phyloP scores from a whole-genome alignment of 768 basidiomycete genomes.

The Solioccasus polychromus region DNA sequence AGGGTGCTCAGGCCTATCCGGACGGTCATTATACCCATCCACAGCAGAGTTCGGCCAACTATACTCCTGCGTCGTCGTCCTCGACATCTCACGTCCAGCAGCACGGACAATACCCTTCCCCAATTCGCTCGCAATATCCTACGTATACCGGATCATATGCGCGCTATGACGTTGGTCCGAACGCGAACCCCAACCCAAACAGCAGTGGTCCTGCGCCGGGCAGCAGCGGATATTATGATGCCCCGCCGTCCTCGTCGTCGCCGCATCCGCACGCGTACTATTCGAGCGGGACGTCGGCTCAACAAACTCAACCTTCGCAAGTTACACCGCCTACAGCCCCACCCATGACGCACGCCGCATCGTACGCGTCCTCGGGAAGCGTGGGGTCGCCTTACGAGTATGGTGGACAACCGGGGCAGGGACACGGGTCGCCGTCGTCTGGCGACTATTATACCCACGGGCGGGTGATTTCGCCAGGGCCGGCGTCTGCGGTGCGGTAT shows the following conservation, averaged over 20 bases:
- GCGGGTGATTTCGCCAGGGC: slow-evolving; percentile 19
- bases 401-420: slow-evolving; percentile 15
- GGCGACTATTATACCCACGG: slow-evolving; percentile 25
- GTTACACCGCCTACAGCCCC: slow-evolving; percentile 14
- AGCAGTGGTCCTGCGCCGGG: slow-evolving; percentile 7
- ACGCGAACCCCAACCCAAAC: slow-evolving; percentile 9
- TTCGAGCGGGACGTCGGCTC: slow-evolving; percentile 15
- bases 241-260: slow-evolving; percentile 19
- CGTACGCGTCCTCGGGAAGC: slow-evolving; percentile 23
- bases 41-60: slow-evolving; percentile 18
- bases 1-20: slow-evolving; percentile 28
- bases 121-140: slow-evolving; percentile 26
- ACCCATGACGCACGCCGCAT: slow-evolving; percentile 18
- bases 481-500: slow-evolving; percentile 18
- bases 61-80: slow-evolving; percentile 18
- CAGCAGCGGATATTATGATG: slow-evolving; percentile 25
- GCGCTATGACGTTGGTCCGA: slow-evolving; percentile 29
- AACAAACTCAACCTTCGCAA: slow-evolving; percentile 17
- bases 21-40: slow-evolving; percentile 23
- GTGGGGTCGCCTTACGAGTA: slow-evolving; percentile 25
- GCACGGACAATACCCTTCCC: slow-evolving; percentile 25
- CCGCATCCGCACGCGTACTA: slow-evolving; percentile 23
- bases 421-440: slow-evolving; percentile 19
- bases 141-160: slow-evolving; percentile 28
- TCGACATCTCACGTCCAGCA: slow-evolving; percentile 20